phyloP scores from a whole-genome alignment of 2,329 filamentous ascomycete species.

The Cladophialophora bantiana region DNA sequence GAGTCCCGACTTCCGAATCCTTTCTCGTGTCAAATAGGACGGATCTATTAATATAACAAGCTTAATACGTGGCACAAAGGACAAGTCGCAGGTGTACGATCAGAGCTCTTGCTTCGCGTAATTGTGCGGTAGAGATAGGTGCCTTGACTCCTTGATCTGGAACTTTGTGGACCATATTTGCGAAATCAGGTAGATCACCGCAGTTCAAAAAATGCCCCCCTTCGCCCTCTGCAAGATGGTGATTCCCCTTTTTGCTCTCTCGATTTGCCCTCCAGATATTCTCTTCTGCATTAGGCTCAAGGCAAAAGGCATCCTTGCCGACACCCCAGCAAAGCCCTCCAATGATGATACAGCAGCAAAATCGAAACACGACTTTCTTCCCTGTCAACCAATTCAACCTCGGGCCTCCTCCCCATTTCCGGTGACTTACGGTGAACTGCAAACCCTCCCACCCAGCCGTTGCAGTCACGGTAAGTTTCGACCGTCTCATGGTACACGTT shows the following conservation, averaged over 20 bases:
- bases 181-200: background rate
- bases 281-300: background rate
- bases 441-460: slow-evolving; percentile 33
- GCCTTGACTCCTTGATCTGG: background rate
- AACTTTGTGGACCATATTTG: background rate
- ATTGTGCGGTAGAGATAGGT: background rate
- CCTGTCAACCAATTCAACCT: background rate
- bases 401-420: background rate
- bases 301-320: background rate
- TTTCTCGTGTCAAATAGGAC: no score
- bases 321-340: background rate
- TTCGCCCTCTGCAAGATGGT: background rate
- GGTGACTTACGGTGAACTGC: slow-evolving; percentile 34
- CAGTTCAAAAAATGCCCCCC: background rate
- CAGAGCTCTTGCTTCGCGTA: background rate
- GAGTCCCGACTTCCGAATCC: no score
- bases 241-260: background rate
- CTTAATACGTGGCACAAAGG: background rate
- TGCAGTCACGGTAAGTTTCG: slow-evolving; percentile 29
- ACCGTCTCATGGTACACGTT: slow-evolving; percentile 14
- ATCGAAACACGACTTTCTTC: slow-evolving; percentile 6
- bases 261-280: background rate
- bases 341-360: slow-evolving; percentile 9
- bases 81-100: background rate
- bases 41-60: no score